Evolutionary conservation across 2,329 filamentous ascomycete genomes (phyloP).

Genomic region (Trichophaea hybrida): DNA sequence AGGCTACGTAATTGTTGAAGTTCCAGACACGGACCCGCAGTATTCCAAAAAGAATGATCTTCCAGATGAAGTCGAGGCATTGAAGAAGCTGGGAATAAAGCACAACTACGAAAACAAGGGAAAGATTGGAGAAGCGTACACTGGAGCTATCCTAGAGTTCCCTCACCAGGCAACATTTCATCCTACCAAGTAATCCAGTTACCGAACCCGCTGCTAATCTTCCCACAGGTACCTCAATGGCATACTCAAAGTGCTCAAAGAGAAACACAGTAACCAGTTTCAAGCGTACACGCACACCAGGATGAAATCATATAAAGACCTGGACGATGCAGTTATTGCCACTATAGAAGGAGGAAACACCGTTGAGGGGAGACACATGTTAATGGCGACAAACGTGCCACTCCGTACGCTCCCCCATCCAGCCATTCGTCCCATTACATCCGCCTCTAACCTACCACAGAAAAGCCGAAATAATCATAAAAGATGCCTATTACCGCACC

Average conservation of each 20-base stretch:
- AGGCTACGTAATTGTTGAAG: slow-evolving; percentile 40
- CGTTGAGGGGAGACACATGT: slow-evolving; percentile 37
- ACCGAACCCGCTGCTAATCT: background rate
- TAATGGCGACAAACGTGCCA: slow-evolving; percentile 43
- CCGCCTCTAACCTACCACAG: background rate
- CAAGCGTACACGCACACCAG: slow-evolving; percentile 40
- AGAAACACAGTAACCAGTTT: slow-evolving; percentile 38
- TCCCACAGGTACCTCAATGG: slow-evolving; percentile 34
- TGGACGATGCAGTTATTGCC: slow-evolving; percentile 37
- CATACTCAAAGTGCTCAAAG: slow-evolving; percentile 38
- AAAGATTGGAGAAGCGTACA: slow-evolving; percentile 37
- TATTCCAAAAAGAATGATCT: slow-evolving; percentile 36
- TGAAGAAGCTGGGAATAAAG: slow-evolving; percentile 35
- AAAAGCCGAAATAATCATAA: slow-evolving; percentile 35
- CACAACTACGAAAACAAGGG: slow-evolving; percentile 36
- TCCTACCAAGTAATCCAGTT: slow-evolving; percentile 36
- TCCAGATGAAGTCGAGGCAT: slow-evolving; percentile 35
- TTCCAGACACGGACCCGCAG: slow-evolving; percentile 32
- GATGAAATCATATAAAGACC: slow-evolving; percentile 36
- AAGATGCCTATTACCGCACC: slow-evolving; percentile 37
- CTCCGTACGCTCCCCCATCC: slow-evolving; percentile 34
- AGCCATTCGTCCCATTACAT: background rate
- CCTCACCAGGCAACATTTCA: slow-evolving; percentile 41
- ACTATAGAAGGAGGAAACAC: slow-evolving; percentile 36
- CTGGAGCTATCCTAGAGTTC: slow-evolving; percentile 34